Evolutionary conservation across 2,329 filamentous ascomycete genomes (phyloP), one percentile per base, ranked within the genome.

Genomic region (Venturia nashicola): DNA sequence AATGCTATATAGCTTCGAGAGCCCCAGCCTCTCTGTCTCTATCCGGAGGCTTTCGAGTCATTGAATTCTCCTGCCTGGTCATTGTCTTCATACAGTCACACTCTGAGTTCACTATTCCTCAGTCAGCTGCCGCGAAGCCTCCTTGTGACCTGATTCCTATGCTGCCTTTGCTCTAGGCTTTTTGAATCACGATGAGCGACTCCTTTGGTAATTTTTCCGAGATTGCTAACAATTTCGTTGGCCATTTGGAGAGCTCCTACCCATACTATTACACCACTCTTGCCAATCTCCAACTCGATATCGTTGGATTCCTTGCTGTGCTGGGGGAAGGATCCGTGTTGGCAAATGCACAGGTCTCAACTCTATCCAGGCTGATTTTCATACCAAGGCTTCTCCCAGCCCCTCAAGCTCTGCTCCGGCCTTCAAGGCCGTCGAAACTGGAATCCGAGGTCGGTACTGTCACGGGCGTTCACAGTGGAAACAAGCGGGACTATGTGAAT

Each of bases 241-340:
- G 51, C 16, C 14, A 6, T 12, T 55, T 55, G 5, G 27, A 11
- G 14, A 55, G 51, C 27, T 18, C 51, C 27, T 34, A 55, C 36
- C 27, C 51, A 8, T 62, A 42, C 16, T 62, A 54, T n/a, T 40
- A 55, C 51, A 23, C 44, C 2, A 63, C 67, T 12, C 68, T 76
- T 32, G 66, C 72, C 9, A 69, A 75, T 61, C 74, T 82, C 63
- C 79, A 82, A 67, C 76, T 82, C 61, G 80, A 82, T 68, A 82
- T 82, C 59, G 80, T 82, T 65, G 80, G 80, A 69, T 81, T 81
- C 69, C 77, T 82, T 23, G 79, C 79, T 64, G 78, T 82, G 66
- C 70, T 81, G 36, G 79, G 79, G 57, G 79, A 82, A 70, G 78
- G 78, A 72, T 79, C 76, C 60, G 75, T 82, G 32, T 71, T 78